A percentile compares a stretch with the other conserved stretches of the same genome.
phyloP scores from a whole-genome alignment of 1,284 basidiomycete species.

The Fomitopsis schrenkii region DNA sequence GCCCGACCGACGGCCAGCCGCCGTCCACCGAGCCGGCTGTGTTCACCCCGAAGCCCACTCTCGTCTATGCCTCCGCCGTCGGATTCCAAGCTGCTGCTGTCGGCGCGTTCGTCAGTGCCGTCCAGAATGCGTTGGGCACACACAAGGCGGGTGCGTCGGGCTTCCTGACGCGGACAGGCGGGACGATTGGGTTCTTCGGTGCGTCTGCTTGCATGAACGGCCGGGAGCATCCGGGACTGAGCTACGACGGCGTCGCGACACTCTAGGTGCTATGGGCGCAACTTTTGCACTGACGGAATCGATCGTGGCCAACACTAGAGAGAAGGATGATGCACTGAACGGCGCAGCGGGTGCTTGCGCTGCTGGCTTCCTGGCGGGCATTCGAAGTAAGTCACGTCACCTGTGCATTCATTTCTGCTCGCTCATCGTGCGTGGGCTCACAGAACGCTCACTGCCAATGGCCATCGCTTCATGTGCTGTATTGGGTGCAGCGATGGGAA shows the following conservation, averaged over 20 bases:
- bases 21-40: slow-evolving; percentile 11
- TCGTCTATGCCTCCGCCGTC: slow-evolving; percentile 56
- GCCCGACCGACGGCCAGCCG: slow-evolving; percentile 9
- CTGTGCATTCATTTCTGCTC: neutral
- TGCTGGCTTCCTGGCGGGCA: slow-evolving; percentile 87
- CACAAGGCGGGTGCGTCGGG: slow-evolving; percentile 88
- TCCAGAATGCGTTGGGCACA: slow-evolving; percentile 81
- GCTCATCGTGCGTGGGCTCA: slow-evolving; percentile 9
- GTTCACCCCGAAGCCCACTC: slow-evolving; percentile 56
- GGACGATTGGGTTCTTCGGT: slow-evolving; percentile 84
- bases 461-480: slow-evolving; percentile 80
- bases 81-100: slow-evolving; percentile 71
- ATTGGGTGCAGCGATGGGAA: slow-evolving; percentile 78
- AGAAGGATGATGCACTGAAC: slow-evolving; percentile 82
- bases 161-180: slow-evolving; percentile 75
- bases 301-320: slow-evolving; percentile 76
- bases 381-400: slow-evolving; percentile 57
- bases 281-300: slow-evolving; percentile 84
- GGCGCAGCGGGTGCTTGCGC: slow-evolving; percentile 89
- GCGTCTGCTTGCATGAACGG: slow-evolving; percentile 21
- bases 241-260: neutral
- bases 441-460: slow-evolving; percentile 82
- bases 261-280: slow-evolving; percentile 85
- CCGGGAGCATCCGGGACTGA: slow-evolving; percentile 12
- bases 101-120: slow-evolving; percentile 74